A percentile compares a stretch with the other conserved stretches of the same genome.
phyloP scores from a whole-genome alignment of 1,284 basidiomycete genomes.

The Naganishia cerealis region DNA sequence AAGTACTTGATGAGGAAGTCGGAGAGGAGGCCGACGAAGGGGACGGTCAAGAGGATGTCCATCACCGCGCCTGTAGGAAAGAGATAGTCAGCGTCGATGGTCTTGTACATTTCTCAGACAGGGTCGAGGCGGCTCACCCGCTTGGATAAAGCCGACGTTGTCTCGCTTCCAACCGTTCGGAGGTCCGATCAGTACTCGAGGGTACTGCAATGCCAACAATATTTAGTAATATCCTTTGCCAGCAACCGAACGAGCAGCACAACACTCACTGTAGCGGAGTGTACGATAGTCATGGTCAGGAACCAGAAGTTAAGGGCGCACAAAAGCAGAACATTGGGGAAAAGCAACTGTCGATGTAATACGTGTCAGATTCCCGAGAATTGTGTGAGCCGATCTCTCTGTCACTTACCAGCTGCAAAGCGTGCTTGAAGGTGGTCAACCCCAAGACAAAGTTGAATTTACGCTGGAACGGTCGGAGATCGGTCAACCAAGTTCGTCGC shows the following conservation, averaged over 20 bases:
- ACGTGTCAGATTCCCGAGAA: background rate
- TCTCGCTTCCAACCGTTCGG: conserved; percentile 15
- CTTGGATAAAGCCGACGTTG: conserved; percentile 21
- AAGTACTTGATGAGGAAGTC: conserved; percentile 20
- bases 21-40: conserved; percentile 8
- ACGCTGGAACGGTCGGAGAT: conserved; percentile 16
- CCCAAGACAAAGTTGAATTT: conserved; percentile 4
- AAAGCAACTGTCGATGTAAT: background rate
- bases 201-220: background rate
- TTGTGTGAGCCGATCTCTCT: no score
- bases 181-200: conserved; percentile 15
- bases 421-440: conserved; percentile 18
- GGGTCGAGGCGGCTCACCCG: background rate
- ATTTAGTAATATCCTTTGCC: background rate
- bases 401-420: conserved; percentile 7
- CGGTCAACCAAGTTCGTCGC: conserved; percentile 18
- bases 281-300: conserved; percentile 12
- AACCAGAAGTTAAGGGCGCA: conserved; percentile 8
- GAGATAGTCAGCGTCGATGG: background rate
- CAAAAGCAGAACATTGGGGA: conserved; percentile 12
- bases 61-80: background rate
- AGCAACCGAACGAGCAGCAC: background rate
- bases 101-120: no score
- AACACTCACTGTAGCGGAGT: conserved; percentile 10
- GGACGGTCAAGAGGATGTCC: conserved; percentile 11